Evolutionary conservation across 176 grass and related monocot species (phyloP), one percentile per base, ranked within the genome.

Genomic region (Bonia amplexicaulis): DNA sequence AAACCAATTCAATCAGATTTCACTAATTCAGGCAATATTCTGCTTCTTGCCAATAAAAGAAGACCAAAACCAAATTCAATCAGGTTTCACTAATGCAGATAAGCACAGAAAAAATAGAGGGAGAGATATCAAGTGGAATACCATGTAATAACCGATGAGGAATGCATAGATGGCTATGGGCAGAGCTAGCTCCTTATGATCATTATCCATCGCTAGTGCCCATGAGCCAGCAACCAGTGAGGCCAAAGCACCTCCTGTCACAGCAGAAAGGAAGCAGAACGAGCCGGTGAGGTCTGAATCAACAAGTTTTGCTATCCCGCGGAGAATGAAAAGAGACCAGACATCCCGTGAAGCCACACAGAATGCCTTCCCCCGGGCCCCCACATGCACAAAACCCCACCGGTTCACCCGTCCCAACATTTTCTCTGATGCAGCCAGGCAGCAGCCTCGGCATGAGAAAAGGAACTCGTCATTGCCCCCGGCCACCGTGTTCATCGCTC

Each of bases 241-340:
- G 55, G 88, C 89, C 79, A 87, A 76, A 12, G 91, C 20, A 9
- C 96, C 96, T 39, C 89, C 70, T 20, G 91, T 69, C 62, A 89
- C 87, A 2, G 89, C 94, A 66, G 91, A 93, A 69, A 95, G 80
- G 89, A 98, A 98, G 91, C 89, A 98, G 85, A 95, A 95, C 0
- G 96, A 84, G 45, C 96, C 91, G 2, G 96, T 98, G 78, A 98
- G 76, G 84, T 98, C 93, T 61, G 86, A 73, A 84, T 98, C 96
- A 7, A 98, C 85, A 63, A 98, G 81, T 41, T 87, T 66, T 80
- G 60, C 77, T 87, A 98, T 95, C 25, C 93, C 96, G 63, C 88
- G 87, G 69, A 89, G 92, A 61, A 77, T 27, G 77, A 98, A 95
- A 85, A 95, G 89, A 6, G 90, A 87, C 96, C 96, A 98, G 44